Evolutionary conservation across 805 yeast genomes (phyloP), one percentile per base, ranked within the genome.

Genomic region (Kodamaea neixiangensis): DNA sequence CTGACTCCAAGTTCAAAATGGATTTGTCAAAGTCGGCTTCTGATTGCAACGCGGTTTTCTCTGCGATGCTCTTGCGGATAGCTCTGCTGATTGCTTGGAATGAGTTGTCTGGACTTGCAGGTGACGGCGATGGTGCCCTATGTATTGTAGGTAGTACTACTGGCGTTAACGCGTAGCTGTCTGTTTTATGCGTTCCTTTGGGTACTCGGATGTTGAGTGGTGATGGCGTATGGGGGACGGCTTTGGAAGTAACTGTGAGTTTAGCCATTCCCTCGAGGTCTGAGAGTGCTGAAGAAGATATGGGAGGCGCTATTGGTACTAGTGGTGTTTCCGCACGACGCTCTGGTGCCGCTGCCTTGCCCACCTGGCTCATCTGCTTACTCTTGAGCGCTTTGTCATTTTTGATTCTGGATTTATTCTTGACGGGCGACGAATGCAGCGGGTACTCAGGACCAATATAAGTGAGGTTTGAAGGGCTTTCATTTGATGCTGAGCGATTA

Each of bases 31-130:
- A 37, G 41, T 37, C 41, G 4, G 41, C 41, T 17, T 37, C 41
- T 7, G 41, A 37, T 17, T 37, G 41, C 21, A 37, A 37, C 5
- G 56, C 52, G 2, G 53, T 48, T 43, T 69, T 73, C 25, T 68
- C 71, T 0, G 78, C 74, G 6, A 75, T 68, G 48, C 79, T 75
- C 52, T 75, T 77, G 22, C 80, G 58, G 7, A 77, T 75, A 1
- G 79, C 76, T 4, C 71, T 68, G 52, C 76, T 70, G n/a, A 77
- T 77, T 0, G 78, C 78, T 51, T 75, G 77, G 53, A 77, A 76
- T 6, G 81, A 77, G 47, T 70, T 43, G 18, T 48, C 42, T 13
- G 49, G 49, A 3, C 41, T 37, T 11, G 21, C 41, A 14, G 41
- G 41, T 10, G 41, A 15, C 3, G 41, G 41, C 3, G 41, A 37